phyloP scores from a whole-genome alignment of 1,284 basidiomycete genomes.

The Marasmius oreades region DNA sequence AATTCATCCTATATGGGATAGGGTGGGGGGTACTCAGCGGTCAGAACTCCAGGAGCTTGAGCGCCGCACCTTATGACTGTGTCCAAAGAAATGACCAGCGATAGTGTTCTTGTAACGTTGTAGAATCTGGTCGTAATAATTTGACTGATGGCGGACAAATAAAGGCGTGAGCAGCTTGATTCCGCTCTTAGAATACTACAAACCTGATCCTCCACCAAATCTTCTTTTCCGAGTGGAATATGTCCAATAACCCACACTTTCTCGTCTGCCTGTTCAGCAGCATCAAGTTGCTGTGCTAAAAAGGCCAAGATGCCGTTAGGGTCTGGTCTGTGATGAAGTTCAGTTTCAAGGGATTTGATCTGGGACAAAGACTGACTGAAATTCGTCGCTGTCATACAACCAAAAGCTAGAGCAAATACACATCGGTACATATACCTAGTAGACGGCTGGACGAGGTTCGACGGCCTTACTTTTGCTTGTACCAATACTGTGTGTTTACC shows the following conservation, averaged over 20 bases:
- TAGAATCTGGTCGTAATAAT: slow-evolving; percentile 55
- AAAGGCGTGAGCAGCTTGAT: not conserved
- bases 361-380: slow-evolving; percentile 31
- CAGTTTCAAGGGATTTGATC: not conserved
- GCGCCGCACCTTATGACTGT: slow-evolving; percentile 33
- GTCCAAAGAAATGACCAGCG: slow-evolving; percentile 48
- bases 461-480: slow-evolving; percentile 41
- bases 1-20: slow-evolving; percentile 44
- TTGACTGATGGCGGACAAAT: slow-evolving; percentile 33
- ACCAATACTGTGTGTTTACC: slow-evolving; percentile 58
- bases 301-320: slow-evolving; percentile 40
- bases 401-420: slow-evolving; percentile 36
- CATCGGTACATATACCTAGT: not conserved
- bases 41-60: not conserved
- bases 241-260: slow-evolving; percentile 53
- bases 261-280: slow-evolving; percentile 49
- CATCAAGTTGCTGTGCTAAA: slow-evolving; percentile 47
- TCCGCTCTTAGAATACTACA: not conserved
- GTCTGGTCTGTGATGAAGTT: slow-evolving; percentile 27
- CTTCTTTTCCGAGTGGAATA: slow-evolving; percentile 45
- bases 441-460: not conserved
- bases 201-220: slow-evolving; percentile 43
- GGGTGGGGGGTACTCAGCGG: not conserved
- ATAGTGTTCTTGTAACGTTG: slow-evolving; percentile 56
- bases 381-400: slow-evolving; percentile 46